Percentiles rank a stretch among this genome's conserved stretches.
phyloP scores from a whole-genome alignment of 352 stramenopile species.

The Globisporangium spiculum region DNA sequence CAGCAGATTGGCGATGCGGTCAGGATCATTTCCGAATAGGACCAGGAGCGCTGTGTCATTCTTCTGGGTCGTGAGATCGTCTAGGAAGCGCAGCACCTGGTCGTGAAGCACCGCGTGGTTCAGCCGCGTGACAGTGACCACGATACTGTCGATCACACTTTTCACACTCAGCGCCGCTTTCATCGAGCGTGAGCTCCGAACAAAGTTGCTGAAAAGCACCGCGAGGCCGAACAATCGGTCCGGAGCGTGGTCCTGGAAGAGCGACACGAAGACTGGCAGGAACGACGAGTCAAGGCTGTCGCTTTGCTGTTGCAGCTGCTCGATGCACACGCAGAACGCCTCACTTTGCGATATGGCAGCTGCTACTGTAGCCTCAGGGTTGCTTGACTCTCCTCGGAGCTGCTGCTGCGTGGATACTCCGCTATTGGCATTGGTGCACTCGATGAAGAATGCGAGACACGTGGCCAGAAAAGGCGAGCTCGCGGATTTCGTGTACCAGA shows the following conservation, averaged over 20 bases:
- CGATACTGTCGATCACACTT: constrained; percentile 29
- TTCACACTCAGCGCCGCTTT: constrained; percentile 30
- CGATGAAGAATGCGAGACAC: constrained; percentile 39
- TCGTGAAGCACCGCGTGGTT: constrained; percentile 36
- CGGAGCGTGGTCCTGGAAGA: constrained; percentile 47
- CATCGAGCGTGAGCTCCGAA: constrained; percentile 25
- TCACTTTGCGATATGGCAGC: background rate
- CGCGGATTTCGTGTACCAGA: constrained; percentile 30
- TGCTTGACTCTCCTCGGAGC: background rate
- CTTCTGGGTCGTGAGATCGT: constrained; percentile 44
- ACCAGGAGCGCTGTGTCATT: constrained; percentile 39
- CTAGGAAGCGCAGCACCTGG: constrained; percentile 49
- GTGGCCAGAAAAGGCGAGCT: constrained; percentile 31
- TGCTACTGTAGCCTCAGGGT: background rate
- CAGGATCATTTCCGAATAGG: constrained; percentile 42
- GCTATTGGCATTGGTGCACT: constrained; percentile 18
- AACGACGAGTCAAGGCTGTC: constrained; percentile 10
- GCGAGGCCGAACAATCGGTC: constrained; percentile 39
- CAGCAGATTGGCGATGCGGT: constrained; percentile 57
- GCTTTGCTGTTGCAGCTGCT: constrained; percentile 6
- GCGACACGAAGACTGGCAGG: constrained; percentile 24
- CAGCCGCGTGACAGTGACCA: constrained; percentile 34
- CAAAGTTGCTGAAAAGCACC: constrained; percentile 42
- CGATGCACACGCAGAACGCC: constrained; percentile 39
- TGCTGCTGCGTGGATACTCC: background rate